Evolutionary conservation across 192 early-diverging fungal genomes (phyloP), one percentile per base, ranked within the genome.

Genomic region (Umbelopsis vinacea): DNA sequence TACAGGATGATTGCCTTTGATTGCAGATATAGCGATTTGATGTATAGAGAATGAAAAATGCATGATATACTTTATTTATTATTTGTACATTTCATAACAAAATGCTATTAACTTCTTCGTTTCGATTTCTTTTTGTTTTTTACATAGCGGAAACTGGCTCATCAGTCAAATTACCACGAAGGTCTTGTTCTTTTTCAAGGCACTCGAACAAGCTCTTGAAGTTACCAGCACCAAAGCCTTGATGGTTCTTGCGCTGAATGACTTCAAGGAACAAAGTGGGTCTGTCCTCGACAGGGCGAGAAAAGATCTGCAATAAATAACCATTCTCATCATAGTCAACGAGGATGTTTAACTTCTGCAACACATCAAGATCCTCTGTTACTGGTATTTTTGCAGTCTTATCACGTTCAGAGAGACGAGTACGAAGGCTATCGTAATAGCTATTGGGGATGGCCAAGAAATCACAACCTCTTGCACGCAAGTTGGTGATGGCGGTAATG

Each of bases 161-260:
- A 45, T 80, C 79, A 6, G 79, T 80, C 72, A 93, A 84, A 67
- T 95, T 95, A 52, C 97, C 97, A 60, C 97, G 91, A 69, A 91
- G 85, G 4, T 86, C 93, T 82, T 99, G 97, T 86, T 99, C 97
- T 46, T 85, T 81, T 86, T 99, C 97, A 70, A 99, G 91, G 50
- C 93, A 91, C 85, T 96, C 96, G 83, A 99, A 99, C 63, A 99
- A 86, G 70, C 93, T 93, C 91, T 95, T 93, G 87, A 98, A 97
- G 88, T 98, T 98, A 63, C 97, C 97, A 52, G 95, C 95, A 68
- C 96, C 97, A 79, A 97, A 97, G 37, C 94, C 94, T 80, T 92
- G 83, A 81, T 96, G 94, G 76, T 95, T 94, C 53, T 91, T 89
- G 46, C 96, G 92, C 82, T 99, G 97, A 77, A 98, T 99, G 76